Base-by-base conservation (phyloP, 2,329 filamentous ascomycete genomes). In the Aureobasidium sp. region DNA sequence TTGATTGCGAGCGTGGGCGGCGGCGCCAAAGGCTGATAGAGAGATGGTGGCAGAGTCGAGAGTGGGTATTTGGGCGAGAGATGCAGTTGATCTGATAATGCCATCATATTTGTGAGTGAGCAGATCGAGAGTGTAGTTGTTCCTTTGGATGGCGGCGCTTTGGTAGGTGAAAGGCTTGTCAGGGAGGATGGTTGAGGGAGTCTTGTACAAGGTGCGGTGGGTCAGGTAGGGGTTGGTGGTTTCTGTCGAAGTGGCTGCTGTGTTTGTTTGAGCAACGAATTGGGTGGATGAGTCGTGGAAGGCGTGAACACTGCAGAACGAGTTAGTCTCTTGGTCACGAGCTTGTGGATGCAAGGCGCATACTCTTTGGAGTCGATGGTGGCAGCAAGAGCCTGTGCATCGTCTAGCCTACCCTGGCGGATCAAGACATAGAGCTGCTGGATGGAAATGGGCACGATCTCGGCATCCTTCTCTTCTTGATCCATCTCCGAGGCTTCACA, bases 151-250 rank as follows among this genome's bases (percentile, higher is more conserved):
- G 55, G 82, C 79, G 62, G 78, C 81, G 54, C 77, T 79, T 72
- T 94, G 90, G 72, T 88, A 87, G n/a, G 80, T 76, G 70, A 94
- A 94, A 2, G 89, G 81, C 64, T 83, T 85, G 67, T 89, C 85
- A 27, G 81, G 81, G 36, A 79, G 78, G 3, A 81, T 77, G 2
- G 81, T 73, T 5, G 78, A 73, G 7, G 83, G 77, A 29, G 83
- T 76, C 3, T 81, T 78, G 47, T 84, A 79, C 60, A 86, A 78
- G 41, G 86, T 73, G 50, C 86, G 81, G 69, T 90, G 84, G 3
- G 83, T 79, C 55, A 89, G 74, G 70, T 85, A 93, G 1, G 89
- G 86, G 70, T 93, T 94, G 37, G 73, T 70, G 39, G 74, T 69
- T 30, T 75, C 69, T 39, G 76, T 73, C 7, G 76, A 75, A 45